Evolutionary conservation across 2,329 filamentous ascomycete genomes (phyloP).

Genomic region (Colletotrichum sp.): DNA sequence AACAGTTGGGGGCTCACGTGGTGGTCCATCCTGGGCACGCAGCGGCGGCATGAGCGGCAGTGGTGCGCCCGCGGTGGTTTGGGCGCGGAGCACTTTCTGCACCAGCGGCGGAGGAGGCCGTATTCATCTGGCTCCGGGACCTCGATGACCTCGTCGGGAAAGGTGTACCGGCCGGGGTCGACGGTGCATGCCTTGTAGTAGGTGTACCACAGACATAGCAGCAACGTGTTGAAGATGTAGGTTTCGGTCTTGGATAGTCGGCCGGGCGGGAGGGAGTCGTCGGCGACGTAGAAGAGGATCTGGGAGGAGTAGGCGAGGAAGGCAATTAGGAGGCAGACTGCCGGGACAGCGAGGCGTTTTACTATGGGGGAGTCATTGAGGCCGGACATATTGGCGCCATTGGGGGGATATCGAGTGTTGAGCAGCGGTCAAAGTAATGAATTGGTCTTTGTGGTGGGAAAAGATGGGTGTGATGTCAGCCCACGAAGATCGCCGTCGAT

Average conservation of each 20-base stretch:
- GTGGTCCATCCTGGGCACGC: conserved; percentile 62
- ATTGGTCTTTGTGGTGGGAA: not conserved
- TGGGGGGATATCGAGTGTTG: not conserved
- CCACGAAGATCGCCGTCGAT: not conserved
- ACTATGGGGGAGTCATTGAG: conserved; percentile 43
- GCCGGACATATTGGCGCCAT: conserved; percentile 44
- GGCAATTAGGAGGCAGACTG: conserved; percentile 67
- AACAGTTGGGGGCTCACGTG: not conserved
- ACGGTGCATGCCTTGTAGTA: conserved; percentile 68
- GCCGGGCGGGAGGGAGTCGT: conserved; percentile 59
- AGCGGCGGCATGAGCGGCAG: conserved; percentile 77
- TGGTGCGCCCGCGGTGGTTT: conserved; percentile 84
- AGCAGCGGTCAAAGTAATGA: not conserved
- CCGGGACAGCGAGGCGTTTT: conserved; percentile 69
- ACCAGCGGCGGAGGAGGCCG: conserved; percentile 59
- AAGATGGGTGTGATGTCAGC: not conserved
- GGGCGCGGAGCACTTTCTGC: conserved; percentile 74
- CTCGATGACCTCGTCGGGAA: conserved; percentile 40
- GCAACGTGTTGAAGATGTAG: conserved; percentile 68
- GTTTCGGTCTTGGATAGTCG: conserved; percentile 63
- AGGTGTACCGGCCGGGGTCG: conserved; percentile 61
- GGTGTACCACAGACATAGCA: conserved; percentile 69
- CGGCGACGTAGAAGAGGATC: conserved; percentile 67
- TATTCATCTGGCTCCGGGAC: conserved; percentile 30
- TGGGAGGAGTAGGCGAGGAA: conserved; percentile 79